Evolutionary conservation across 139 green algal genomes (phyloP).

Genomic region (Tetratostichococcus sp.): DNA sequence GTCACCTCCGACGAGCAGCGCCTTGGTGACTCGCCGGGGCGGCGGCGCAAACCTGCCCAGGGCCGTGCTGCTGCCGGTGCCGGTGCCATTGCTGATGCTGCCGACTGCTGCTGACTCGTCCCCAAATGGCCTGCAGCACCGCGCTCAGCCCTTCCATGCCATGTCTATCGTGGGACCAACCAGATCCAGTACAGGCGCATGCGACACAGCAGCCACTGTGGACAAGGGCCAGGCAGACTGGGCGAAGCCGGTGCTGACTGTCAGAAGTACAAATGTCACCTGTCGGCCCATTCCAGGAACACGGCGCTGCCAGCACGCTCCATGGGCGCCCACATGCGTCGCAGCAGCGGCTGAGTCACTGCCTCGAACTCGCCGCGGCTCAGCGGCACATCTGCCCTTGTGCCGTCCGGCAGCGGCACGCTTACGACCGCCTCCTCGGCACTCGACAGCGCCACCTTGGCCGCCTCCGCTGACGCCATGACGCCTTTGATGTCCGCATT

Average conservation of each 20-base stretch:
- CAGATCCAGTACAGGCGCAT: no score
- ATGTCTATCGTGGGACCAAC: no score
- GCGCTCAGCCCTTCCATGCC: no score
- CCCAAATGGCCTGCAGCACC: background rate
- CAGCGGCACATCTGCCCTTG: background rate
- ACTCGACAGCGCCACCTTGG: conserved; percentile 31
- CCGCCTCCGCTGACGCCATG: conserved; percentile 24
- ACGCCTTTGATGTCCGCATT: background rate
- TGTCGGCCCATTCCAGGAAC: background rate
- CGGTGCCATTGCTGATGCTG: background rate
- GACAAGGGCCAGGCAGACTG: no score
- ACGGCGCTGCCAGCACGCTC: background rate
- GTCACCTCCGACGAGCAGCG: conserved; percentile 71
- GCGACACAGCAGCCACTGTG: no score
- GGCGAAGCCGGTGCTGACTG: no score
- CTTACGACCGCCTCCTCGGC: background rate
- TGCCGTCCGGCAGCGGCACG: background rate
- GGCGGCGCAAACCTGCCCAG: conserved; percentile 39
- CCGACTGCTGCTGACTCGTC: background rate
- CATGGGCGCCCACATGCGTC: conserved; percentile 44
- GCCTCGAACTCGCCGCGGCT: conserved; percentile 20
- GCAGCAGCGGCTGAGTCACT: conserved; percentile 23
- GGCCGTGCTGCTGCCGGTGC: conserved; percentile 6
- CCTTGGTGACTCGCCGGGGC: conserved; percentile 51
- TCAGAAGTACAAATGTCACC: no score